A percentile compares a stretch with the other conserved stretches of the same genome.
Conservation (phyloP, 2,329 filamentous ascomycete species). For the Cordyceps tenuipes region DNA sequence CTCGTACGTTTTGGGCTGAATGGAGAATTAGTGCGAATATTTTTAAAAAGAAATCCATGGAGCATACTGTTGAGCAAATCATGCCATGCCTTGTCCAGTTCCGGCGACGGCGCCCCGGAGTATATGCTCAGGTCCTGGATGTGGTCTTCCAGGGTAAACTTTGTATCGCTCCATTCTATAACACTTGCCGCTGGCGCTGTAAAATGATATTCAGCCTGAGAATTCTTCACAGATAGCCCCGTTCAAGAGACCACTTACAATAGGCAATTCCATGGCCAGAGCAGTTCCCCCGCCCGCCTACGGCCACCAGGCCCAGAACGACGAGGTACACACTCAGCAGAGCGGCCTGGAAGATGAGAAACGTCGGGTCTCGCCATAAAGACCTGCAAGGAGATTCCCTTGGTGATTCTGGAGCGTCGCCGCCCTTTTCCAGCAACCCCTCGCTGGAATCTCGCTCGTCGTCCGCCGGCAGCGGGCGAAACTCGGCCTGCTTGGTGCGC, state of each 20-base stretch:
- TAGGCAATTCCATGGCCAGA: background rate
- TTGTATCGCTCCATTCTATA: background rate
- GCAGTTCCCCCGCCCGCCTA: background rate
- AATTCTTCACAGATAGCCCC: background rate
- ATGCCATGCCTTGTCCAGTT: conserved; percentile 9
- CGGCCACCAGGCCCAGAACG: background rate
- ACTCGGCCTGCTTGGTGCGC: background rate
- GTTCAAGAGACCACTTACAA: background rate
- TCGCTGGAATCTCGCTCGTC: conserved; percentile 2
- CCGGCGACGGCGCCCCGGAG: background rate
- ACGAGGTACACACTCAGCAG: background rate
- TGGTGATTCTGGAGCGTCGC: background rate
- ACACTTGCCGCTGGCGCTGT: background rate
- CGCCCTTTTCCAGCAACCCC: background rate
- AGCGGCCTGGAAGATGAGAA: background rate
- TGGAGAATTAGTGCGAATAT: background rate
- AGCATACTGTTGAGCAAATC: conserved; percentile 7
- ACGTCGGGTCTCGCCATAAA: background rate
- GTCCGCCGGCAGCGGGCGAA: background rate
- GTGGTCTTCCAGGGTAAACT: conserved; percentile 7
- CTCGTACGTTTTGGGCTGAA: conserved; percentile 1
- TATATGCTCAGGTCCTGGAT: conserved; percentile 8
- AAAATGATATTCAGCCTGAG: background rate
- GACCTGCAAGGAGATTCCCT: background rate
- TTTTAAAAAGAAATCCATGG: background rate